These are phyloP conservation scores for Starmerella ratchasimensis DNA, from an alignment of 805 yeast genomes.

Conservation along the genomic window DNA sequence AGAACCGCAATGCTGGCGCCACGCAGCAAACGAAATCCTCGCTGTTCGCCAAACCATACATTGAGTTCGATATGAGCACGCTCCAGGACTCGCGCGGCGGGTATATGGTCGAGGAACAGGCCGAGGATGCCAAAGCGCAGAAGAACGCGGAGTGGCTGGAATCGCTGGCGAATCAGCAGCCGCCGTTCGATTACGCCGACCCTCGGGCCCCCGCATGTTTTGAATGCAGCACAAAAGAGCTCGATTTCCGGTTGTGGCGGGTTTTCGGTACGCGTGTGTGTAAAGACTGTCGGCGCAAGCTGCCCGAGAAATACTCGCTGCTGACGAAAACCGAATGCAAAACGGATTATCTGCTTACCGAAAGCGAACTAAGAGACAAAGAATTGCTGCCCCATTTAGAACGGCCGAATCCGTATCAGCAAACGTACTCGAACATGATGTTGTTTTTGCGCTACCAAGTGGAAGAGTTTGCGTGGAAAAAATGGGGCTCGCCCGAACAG, in stretches of 20 bases:
- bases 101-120: conserved; percentile 39
- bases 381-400: conserved; percentile 60
- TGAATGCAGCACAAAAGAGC: conserved; percentile 71
- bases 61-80: conserved; percentile 61
- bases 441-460: conserved; percentile 77
- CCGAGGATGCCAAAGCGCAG: conserved; percentile 6
- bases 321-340: conserved; percentile 91
- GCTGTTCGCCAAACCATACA: conserved; percentile 24
- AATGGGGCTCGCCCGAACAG: conserved; percentile 87
- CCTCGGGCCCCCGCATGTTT: conserved; percentile 65
- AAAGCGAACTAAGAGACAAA: conserved; percentile 72
- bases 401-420: conserved; percentile 88
- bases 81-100: conserved; percentile 87
- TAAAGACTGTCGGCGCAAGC: conserved; percentile 51
- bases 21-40: conserved; percentile 11
- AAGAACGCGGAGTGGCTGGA: conserved; percentile 20
- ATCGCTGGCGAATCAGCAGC: conserved; percentile 26
- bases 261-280: conserved; percentile 68
- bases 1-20: conserved; percentile 11
- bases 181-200: conserved; percentile 34
- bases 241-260: conserved; percentile 57
- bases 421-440: conserved; percentile 83
- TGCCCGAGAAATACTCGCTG: conserved; percentile 79
- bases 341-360: conserved; percentile 85
- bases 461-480: conserved; percentile 82